Percentiles rank a stretch among this genome's conserved stretches.
phyloP scores from a whole-genome alignment of 2,329 filamentous ascomycete genomes.

The Clonostachys sp. region DNA sequence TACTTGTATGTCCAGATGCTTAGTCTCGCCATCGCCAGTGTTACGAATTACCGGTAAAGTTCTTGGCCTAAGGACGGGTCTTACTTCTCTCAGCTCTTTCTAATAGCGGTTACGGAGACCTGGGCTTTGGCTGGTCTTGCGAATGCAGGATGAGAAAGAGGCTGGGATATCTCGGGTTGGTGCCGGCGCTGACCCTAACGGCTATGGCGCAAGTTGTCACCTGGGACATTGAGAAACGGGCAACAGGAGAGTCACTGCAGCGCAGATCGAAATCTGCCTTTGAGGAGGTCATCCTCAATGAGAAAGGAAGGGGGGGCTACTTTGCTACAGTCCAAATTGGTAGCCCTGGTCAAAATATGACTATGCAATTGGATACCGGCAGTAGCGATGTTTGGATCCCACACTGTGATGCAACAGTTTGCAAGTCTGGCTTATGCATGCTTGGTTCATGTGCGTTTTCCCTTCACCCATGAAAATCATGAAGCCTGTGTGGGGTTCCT shows the following conservation, averaged over 20 bases:
- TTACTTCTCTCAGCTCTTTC: too few species aligned
- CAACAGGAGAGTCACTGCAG: slow-evolving; percentile 17
- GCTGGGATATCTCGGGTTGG: too few species aligned
- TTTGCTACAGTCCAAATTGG: slow-evolving; percentile 53
- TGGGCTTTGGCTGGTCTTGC: too few species aligned
- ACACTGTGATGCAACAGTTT: slow-evolving; percentile 28
- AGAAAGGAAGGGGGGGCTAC: slow-evolving; percentile 40
- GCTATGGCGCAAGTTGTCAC: slow-evolving; percentile 29
- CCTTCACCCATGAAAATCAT: not conserved
- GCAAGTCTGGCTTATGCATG: slow-evolving; percentile 24
- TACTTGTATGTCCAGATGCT: too few species aligned
- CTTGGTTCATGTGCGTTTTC: slow-evolving; percentile 40
- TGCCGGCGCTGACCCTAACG: not conserved
- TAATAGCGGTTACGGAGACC: too few species aligned
- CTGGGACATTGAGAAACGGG: slow-evolving; percentile 39
- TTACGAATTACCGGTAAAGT: too few species aligned
- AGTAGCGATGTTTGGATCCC: slow-evolving; percentile 63
- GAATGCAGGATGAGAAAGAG: too few species aligned
- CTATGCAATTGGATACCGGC: slow-evolving; percentile 59
- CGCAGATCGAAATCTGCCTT: slow-evolving; percentile 31
- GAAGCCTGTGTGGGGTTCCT: too few species aligned
- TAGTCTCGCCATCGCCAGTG: too few species aligned
- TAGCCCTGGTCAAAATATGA: slow-evolving; percentile 50
- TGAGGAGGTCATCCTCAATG: slow-evolving; percentile 37
- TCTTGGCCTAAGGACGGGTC: too few species aligned